Evolutionary conservation across 305 asterid species (phyloP).

Genomic region (Nicotiana rustica): DNA sequence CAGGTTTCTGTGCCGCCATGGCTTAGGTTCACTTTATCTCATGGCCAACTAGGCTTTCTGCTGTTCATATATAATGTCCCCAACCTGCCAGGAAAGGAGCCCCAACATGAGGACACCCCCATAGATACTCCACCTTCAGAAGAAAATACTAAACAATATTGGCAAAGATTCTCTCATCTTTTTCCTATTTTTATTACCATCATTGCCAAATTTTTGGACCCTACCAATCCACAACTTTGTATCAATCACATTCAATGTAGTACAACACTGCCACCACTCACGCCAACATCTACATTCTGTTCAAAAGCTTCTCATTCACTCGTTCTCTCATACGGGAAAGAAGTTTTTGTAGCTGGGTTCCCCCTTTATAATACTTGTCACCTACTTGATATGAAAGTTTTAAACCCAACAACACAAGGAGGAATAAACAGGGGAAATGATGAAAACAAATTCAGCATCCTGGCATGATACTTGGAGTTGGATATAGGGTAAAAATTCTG

Average conservation of each 20-base stretch:
- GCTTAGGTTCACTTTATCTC: neutral
- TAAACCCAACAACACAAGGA: constrained; percentile 9
- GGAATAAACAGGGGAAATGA: neutral
- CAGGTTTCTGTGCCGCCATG: no score
- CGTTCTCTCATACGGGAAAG: constrained; percentile 16
- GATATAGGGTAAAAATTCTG: neutral
- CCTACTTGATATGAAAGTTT: constrained; percentile 26
- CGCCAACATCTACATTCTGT: constrained; percentile 23
- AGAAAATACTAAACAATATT: neutral
- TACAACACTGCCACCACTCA: constrained; percentile 29
- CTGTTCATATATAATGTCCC: constrained; percentile 25
- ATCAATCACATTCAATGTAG: constrained; percentile 11
- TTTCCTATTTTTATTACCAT: constrained; percentile 31
- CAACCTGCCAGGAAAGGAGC: constrained; percentile 31
- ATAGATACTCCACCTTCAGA: constrained; percentile 31
- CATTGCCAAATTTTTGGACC: constrained; percentile 30
- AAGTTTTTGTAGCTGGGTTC: constrained; percentile 13
- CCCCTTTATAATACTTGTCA: constrained; percentile 7
- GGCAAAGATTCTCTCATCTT: constrained; percentile 24
- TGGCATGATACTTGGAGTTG: neutral
- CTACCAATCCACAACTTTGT: constrained; percentile 19
- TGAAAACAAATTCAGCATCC: neutral
- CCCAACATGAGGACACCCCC: constrained; percentile 33
- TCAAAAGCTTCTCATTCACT: constrained; percentile 24
- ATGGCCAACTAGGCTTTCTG: constrained; percentile 11